These are phyloP conservation scores for Dictyophora rubrovolvata DNA, from an alignment of 768 basidiomycete species.

Conservation along the genomic window DNA sequence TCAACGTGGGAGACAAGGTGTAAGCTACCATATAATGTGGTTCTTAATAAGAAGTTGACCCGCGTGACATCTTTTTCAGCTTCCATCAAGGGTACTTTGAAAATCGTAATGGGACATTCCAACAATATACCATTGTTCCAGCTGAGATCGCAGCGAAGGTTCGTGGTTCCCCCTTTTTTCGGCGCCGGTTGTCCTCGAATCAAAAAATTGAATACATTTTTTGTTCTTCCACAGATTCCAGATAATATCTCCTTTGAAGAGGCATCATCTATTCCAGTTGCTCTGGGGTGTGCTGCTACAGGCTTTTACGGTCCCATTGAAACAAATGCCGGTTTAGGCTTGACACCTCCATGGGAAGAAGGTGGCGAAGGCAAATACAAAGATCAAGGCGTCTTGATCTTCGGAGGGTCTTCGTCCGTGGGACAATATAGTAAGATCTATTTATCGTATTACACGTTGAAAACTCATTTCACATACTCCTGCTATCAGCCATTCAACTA, in stretches of 20 bases:
- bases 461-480: constrained; percentile 11
- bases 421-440: constrained; percentile 35
- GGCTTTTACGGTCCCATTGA: constrained; percentile 33
- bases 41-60: not conserved
- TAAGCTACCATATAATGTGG: constrained; percentile 19
- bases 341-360: constrained; percentile 28
- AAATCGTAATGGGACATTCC: constrained; percentile 25
- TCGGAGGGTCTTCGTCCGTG: constrained; percentile 39
- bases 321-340: constrained; percentile 24
- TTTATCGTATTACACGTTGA: constrained; percentile 12
- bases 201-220: too few relatives aligned
- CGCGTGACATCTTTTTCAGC: constrained; percentile 4
- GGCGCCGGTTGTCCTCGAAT: not conserved
- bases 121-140: constrained; percentile 33
- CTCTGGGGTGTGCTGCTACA: constrained; percentile 38
- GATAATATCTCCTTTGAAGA: constrained; percentile 36
- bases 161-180: not conserved
- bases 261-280: constrained; percentile 39
- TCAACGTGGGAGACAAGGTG: constrained; percentile 46
- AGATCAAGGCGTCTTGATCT: constrained; percentile 34
- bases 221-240: constrained; percentile 29
- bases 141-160: constrained; percentile 35
- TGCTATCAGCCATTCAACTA: constrained; percentile 26
- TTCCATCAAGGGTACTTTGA: constrained; percentile 28
- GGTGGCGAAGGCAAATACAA: constrained; percentile 30